Evolutionary conservation across 345 rosid species (phyloP).

Genomic region (Rhizophora apiculata): DNA sequence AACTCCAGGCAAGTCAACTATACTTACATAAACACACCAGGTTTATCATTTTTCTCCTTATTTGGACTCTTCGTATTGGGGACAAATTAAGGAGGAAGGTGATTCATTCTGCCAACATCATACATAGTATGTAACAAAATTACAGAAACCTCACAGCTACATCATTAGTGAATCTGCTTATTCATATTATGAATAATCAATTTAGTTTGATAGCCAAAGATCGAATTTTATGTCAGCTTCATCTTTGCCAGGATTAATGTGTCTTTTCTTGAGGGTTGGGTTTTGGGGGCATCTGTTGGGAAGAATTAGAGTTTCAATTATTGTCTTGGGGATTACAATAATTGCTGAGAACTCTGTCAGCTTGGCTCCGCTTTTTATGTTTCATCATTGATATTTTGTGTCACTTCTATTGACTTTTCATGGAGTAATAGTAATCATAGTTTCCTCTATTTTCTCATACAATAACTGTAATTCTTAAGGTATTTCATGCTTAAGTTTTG

Average conservation of each 20-base stretch:
- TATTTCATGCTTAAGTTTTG: background rate
- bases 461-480: background rate
- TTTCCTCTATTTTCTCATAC: too few relatives aligned
- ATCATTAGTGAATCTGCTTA: too few relatives aligned
- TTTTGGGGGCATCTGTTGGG: background rate
- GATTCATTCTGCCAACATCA: too few relatives aligned
- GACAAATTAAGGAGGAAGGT: too few relatives aligned
- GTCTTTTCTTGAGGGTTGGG: too few relatives aligned
- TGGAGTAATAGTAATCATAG: background rate
- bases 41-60: too few relatives aligned
- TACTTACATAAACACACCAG: too few relatives aligned
- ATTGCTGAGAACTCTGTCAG: conserved; percentile 39
- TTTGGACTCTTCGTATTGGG: too few relatives aligned
- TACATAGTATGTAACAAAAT: background rate
- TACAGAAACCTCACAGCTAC: background rate
- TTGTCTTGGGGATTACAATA: conserved; percentile 39
- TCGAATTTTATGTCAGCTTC: background rate
- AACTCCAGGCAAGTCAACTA: conserved; percentile 58
- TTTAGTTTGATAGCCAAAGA: background rate
- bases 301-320: conserved; percentile 35
- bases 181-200: too few relatives aligned
- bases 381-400: conserved; percentile 13
- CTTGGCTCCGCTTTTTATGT: conserved; percentile 20
- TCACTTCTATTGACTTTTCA: background rate
- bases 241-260: too few relatives aligned